Evolutionary conservation across 163 green algal genomes (phyloP), one percentile per base, ranked within the genome.

Genomic region (Volvox carteri): DNA sequence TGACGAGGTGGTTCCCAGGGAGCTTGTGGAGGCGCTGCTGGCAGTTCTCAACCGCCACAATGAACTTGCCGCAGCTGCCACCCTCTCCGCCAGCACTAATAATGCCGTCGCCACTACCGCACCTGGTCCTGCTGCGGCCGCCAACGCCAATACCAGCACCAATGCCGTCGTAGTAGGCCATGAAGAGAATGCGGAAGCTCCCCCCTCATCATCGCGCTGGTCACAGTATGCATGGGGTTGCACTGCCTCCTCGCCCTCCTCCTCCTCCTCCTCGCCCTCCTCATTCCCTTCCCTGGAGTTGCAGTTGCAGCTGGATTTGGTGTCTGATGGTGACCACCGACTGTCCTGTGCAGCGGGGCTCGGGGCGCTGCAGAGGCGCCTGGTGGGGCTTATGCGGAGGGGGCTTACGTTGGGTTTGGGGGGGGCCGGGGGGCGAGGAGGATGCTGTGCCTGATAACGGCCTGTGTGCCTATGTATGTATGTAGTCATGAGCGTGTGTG

Each of bases 1-100:
- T 4, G 78, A 86, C 58, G 56, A 86, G 58, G 78, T 86, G 58
- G 78, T 86, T 14, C 58, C 78, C 11, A n/a, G 75, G 25, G 4
- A 46, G 37, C 78, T 74, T 35, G 52, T 25, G 33, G 35, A 56
- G 37, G 21, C 37, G 52, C 77, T 85, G 35, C n/a, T 28, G 19
- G 11, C 21, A 41, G 73, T 44, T 25, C 25, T 81, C 46, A 30
- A 0, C 4, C 23, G 48, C n/a, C 33, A 54, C 48, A 21, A 4
- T 41, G 23, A 23, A 16, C 28, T 0, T 33, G 25, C n/a, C 42
- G 60, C 60, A 39, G 33, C 58, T 19, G 42, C 28, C 18, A 14
- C 41, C 2, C 4, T 16, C 35, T 25, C 78, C 1, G 39, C 28
- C 14, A 2, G 54, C 30, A 8, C 2, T 58, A 16, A 39, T 6